Percentiles rank a stretch among this genome's conserved stretches.
These are phyloP conservation scores for Fusarium aywerte DNA, from an alignment of 2,329 filamentous ascomycete species.

Conservation along the genomic window DNA sequence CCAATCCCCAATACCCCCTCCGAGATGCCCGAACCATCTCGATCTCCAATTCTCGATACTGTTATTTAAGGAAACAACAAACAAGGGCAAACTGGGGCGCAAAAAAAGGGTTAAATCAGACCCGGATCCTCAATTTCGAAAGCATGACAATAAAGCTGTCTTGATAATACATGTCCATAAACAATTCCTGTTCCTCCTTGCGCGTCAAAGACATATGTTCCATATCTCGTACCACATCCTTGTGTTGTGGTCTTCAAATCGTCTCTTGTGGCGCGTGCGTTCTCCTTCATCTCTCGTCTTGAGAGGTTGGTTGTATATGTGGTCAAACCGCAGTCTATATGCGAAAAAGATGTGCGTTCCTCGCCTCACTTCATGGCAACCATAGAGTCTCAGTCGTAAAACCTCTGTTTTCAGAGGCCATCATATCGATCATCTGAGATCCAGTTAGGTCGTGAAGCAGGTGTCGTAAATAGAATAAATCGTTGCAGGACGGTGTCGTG, in stretches of 20 bases:
- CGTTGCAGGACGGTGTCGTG: constrained; percentile 19
- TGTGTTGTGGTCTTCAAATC: constrained; percentile 37
- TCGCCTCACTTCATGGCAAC: constrained; percentile 26
- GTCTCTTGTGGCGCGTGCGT: constrained; percentile 33
- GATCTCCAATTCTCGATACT: background rate
- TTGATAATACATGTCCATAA: constrained; percentile 45
- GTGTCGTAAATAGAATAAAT: constrained; percentile 11
- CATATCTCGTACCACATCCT: constrained; percentile 38
- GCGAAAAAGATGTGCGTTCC: constrained; percentile 36
- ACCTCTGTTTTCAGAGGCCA: constrained; percentile 34
- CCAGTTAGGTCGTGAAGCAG: background rate
- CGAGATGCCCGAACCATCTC: background rate
- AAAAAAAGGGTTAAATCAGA: constrained; percentile 15
- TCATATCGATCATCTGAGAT: constrained; percentile 20
- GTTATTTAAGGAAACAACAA: background rate
- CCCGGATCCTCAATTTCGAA: constrained; percentile 35
- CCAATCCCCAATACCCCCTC: no score
- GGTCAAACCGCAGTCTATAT: constrained; percentile 45
- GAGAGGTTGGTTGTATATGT: constrained; percentile 33
- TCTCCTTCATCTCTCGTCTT: constrained; percentile 22
- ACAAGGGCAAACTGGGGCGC: background rate
- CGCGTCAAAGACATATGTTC: constrained; percentile 34
- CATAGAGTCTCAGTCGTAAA: constrained; percentile 1
- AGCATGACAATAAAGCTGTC: constrained; percentile 30
- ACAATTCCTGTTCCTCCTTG: constrained; percentile 32